Conservation (phyloP, 2,329 filamentous ascomycete genomes). For the Rosellinia necatrix region DNA sequence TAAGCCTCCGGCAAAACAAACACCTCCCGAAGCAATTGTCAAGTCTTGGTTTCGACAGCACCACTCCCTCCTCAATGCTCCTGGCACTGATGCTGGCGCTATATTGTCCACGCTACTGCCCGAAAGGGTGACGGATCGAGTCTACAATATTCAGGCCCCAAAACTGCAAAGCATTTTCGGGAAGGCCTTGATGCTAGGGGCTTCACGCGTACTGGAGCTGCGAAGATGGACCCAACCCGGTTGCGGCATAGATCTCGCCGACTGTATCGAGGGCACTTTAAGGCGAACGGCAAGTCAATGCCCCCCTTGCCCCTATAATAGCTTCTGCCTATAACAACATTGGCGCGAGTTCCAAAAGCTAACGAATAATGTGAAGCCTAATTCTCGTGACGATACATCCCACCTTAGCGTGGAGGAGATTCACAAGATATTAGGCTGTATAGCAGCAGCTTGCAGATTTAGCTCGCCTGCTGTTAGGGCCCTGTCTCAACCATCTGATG, state of each 20-base stretch:
- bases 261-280: conserved; percentile 71
- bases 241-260: conserved; percentile 67
- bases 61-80: conserved; percentile 59
- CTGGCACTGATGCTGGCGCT: conserved; percentile 62
- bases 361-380: conserved; percentile 49
- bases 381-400: conserved; percentile 41
- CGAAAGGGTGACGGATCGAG: conserved; percentile 74
- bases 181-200: conserved; percentile 67
- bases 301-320: background rate
- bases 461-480: conserved; percentile 67
- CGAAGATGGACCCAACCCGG: conserved; percentile 64
- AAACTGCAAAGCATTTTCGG: conserved; percentile 70
- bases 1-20: conserved; percentile 40
- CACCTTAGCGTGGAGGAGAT: conserved; percentile 73
- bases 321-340: background rate
- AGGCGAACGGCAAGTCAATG: conserved; percentile 58
- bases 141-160: conserved; percentile 70
- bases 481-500: conserved; percentile 33
- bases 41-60: conserved; percentile 72
- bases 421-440: conserved; percentile 64
- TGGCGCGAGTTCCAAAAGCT: background rate
- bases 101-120: conserved; percentile 79
- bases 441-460: conserved; percentile 72
- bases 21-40: conserved; percentile 47
- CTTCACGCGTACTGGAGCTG: conserved; percentile 64